A percentile compares a stretch with the other conserved stretches of the same genome.
These are phyloP conservation scores for Fagopyrum homotropicum DNA, from an alignment of 148 eudicot species.

Conservation along the genomic window DNA sequence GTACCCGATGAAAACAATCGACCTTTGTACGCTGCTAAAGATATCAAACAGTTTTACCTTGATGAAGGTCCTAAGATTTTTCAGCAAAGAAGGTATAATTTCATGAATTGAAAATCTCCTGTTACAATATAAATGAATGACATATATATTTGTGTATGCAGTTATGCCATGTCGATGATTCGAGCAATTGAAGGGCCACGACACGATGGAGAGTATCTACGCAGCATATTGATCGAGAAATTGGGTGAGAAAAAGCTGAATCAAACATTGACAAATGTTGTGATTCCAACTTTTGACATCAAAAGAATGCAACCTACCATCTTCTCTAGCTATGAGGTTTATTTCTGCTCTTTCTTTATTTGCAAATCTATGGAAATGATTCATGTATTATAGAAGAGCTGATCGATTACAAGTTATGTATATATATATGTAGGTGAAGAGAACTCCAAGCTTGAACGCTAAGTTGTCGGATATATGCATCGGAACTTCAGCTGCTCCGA, in stretches of 20 bases:
- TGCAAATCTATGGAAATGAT: too few relatives aligned
- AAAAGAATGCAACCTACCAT: constrained; percentile 35
- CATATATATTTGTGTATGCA: not conserved
- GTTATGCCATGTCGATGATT: constrained; percentile 16
- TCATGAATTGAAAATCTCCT: not conserved
- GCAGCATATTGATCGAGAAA: constrained; percentile 24
- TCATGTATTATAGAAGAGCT: not conserved
- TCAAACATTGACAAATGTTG: constrained; percentile 37
- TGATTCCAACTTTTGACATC: constrained; percentile 44
- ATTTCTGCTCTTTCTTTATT: not conserved
- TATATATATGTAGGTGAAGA: constrained; percentile 18
- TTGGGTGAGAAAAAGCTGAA: constrained; percentile 24
- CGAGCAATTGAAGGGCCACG: constrained; percentile 29
- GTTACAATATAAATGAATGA: not conserved
- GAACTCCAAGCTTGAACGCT: constrained; percentile 26
- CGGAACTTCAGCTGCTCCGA: constrained; percentile 72
- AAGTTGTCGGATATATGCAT: constrained; percentile 48
- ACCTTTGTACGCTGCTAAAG: constrained; percentile 38
- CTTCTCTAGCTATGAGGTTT: constrained; percentile 39
- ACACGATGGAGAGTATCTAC: constrained; percentile 36
- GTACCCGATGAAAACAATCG: constrained; percentile 33
- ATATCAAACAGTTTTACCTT: constrained; percentile 34
- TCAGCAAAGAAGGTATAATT: constrained; percentile 24
- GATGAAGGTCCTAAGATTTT: constrained; percentile 38
- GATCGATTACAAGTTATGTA: not conserved